phyloP scores from a whole-genome alignment of 306 rosid genomes.

The Cucumis cinereus region DNA sequence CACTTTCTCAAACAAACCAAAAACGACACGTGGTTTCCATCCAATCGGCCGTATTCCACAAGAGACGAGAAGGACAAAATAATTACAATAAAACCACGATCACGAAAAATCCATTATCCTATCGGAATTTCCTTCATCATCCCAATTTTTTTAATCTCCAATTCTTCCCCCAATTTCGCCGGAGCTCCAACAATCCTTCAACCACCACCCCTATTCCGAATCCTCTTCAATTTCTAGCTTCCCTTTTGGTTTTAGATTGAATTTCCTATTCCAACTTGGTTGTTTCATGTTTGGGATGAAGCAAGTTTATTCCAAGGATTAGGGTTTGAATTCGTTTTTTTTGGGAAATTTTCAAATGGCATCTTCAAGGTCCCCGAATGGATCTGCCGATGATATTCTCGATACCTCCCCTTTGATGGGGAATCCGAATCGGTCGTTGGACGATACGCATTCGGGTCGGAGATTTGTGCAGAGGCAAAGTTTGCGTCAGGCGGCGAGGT shows the following conservation, averaged over 20 bases:
- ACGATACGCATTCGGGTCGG: slow-evolving; percentile 42
- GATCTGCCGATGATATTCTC: slow-evolving; percentile 58
- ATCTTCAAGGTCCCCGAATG: slow-evolving; percentile 41
- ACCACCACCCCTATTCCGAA: too few relatives aligned
- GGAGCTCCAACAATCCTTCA: neutral
- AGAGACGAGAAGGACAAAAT: neutral
- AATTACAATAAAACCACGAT: neutral
- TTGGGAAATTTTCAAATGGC: slow-evolving; percentile 30
- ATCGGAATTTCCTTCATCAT: neutral
- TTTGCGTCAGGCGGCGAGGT: slow-evolving; percentile 82
- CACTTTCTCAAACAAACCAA: neutral
- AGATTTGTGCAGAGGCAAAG: slow-evolving; percentile 52
- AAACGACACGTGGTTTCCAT: neutral
- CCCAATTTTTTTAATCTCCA: neutral
- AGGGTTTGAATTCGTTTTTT: slow-evolving; percentile 1
- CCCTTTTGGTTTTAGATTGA: neutral
- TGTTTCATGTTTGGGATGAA: neutral
- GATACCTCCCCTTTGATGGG: slow-evolving; percentile 56
- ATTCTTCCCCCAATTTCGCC: neutral
- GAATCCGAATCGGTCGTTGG: slow-evolving; percentile 39
- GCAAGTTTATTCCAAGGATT: neutral
- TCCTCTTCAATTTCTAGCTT: too few relatives aligned
- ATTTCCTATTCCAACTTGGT: neutral
- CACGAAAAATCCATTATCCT: neutral
- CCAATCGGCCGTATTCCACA: neutral